phyloP scores from a whole-genome alignment of 352 stramenopile species.

The Globisporangium spinosum region DNA sequence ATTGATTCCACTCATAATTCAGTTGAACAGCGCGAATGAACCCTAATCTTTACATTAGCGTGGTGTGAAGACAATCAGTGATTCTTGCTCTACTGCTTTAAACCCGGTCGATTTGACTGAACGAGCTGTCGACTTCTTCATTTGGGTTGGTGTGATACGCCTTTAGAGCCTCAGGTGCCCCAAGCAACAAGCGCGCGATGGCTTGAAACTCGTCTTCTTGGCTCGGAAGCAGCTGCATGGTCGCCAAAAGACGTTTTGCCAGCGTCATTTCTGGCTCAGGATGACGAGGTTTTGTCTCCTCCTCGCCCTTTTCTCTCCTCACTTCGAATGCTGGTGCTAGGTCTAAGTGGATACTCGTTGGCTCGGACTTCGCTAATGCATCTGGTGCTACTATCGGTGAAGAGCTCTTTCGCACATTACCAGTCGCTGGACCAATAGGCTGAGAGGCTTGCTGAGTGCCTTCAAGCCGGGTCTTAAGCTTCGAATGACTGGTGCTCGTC shows the following conservation, averaged over 20 bases:
- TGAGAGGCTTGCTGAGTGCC: not conserved
- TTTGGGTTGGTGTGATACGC: conserved; percentile 18
- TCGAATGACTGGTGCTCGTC: not conserved
- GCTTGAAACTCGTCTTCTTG: conserved; percentile 40
- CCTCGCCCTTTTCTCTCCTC: not conserved
- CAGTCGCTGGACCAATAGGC: not conserved
- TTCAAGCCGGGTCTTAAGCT: not conserved
- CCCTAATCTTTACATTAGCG: not conserved
- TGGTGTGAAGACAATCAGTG: not conserved
- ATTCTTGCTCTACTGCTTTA: not conserved
- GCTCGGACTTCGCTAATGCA: not conserved
- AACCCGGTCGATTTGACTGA: conserved; percentile 21
- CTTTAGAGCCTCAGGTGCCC: not conserved
- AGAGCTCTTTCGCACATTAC: not conserved
- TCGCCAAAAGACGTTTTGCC: not conserved
- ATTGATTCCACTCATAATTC: not conserved
- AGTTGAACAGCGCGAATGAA: not conserved
- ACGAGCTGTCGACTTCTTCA: conserved; percentile 22
- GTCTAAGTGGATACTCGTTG: not conserved
- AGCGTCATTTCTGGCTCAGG: not conserved
- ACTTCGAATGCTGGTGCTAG: not conserved
- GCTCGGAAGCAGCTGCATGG: not conserved
- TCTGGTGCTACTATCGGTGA: not conserved
- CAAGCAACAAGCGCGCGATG: conserved; percentile 32
- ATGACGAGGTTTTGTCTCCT: not conserved